phyloP scores from a whole-genome alignment of 2,329 filamentous ascomycete species.

The Talaromyces sp. region DNA sequence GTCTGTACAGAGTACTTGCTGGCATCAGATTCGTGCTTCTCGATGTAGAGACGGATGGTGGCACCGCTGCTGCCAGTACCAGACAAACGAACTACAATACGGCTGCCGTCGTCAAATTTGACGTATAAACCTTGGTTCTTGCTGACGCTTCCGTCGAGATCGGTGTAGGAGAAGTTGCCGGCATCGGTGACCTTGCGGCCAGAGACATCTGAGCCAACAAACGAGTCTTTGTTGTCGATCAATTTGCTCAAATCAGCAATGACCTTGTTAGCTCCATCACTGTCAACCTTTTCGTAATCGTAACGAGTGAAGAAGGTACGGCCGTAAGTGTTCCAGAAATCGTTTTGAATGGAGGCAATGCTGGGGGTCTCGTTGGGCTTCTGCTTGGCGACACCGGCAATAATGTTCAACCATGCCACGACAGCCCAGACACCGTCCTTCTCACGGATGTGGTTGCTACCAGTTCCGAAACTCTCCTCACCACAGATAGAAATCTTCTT shows the following conservation, averaged over 20 bases:
- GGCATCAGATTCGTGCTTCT: constrained; percentile 85
- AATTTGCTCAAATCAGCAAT: constrained; percentile 76
- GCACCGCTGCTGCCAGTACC: constrained; percentile 94
- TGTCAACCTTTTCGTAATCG: constrained; percentile 95
- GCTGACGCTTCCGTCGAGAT: constrained; percentile 93
- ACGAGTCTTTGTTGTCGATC: constrained; percentile 69
- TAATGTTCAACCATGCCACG: constrained; percentile 97
- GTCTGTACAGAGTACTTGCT: constrained; percentile 62
- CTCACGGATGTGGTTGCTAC: constrained; percentile 97
- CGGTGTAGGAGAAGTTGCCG: constrained; percentile 96
- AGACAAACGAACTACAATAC: constrained; percentile 90
- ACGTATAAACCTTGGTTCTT: constrained; percentile 95
- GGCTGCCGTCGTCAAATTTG: constrained; percentile 90
- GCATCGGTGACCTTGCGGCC: constrained; percentile 84
- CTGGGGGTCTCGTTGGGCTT: constrained; percentile 77
- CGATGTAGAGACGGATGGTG: constrained; percentile 94
- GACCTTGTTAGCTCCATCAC: constrained; percentile 85
- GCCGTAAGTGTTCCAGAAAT: constrained; percentile 96
- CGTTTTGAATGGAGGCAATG: constrained; percentile 92
- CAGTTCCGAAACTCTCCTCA: constrained; percentile 96
- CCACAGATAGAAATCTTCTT: constrained; percentile 97
- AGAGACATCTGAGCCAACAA: constrained; percentile 77
- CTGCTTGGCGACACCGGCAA: constrained; percentile 85
- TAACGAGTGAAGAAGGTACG: constrained; percentile 99
- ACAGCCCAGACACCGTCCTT: constrained; percentile 99